These are phyloP conservation scores for Suillus sp. DNA, from an alignment of 768 basidiomycete genomes.

Conservation along the genomic window DNA sequence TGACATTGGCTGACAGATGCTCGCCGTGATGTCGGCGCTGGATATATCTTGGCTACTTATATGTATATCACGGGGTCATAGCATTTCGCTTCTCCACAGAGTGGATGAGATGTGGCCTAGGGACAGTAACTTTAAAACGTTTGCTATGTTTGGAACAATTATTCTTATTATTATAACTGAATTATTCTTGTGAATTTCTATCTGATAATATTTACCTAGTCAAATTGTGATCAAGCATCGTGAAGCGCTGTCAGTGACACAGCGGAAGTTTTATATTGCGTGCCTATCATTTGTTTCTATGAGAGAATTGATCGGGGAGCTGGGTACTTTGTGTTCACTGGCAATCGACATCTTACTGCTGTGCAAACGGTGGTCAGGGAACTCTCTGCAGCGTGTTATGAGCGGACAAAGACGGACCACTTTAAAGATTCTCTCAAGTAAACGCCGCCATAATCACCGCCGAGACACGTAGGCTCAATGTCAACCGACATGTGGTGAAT, in stretches of 20 bases:
- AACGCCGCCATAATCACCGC: conserved; percentile 11
- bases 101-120: conserved; percentile 1
- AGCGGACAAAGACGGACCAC: not conserved
- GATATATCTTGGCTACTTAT: conserved; percentile 3
- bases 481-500: conserved; percentile 3
- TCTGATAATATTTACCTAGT: too few relatives aligned
- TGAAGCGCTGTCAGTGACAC: conserved; percentile 3
- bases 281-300: not conserved
- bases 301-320: not conserved
- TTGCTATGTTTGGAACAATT: not conserved
- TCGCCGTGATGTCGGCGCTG: conserved; percentile 6
- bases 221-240: not conserved
- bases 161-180: conserved; percentile 8
- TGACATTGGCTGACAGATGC: conserved; percentile 1
- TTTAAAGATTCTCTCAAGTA: not conserved
- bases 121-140: too few relatives aligned
- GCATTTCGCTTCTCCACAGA: not conserved
- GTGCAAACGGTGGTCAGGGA: not conserved
- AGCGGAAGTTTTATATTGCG: not conserved
- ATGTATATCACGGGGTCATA: not conserved
- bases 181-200: not conserved
- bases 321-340: not conserved
- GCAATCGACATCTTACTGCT: not conserved
- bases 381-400: not conserved
- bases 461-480: conserved; percentile 5